Base-by-base conservation (phyloP, 345 rosid species). In the Brassica incana region DNA sequence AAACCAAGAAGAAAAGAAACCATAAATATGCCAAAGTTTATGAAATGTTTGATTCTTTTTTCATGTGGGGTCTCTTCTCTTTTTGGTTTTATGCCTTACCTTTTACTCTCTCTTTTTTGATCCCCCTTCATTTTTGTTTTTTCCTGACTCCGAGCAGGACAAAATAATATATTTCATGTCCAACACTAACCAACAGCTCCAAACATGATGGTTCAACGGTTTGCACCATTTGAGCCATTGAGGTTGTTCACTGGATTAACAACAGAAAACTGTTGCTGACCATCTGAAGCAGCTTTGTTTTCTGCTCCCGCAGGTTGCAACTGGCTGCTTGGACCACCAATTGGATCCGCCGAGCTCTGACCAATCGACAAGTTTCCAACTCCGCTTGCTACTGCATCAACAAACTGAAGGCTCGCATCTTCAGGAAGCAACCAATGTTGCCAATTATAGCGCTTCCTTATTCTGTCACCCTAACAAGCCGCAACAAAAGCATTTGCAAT, bases 381-480 rank as follows among this genome's bases (percentile, higher is more conserved):
- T 76, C 54, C 73, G 56, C 33, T 71, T 35, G 73, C 77, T 45
- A 76, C 8, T 20, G 73, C 62, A 58, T 40, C 76, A 40, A 3
- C 77, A 65, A 69, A 15, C 16, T 32, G 77, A 3, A 69, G 64
- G 35, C 16, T 54, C 16, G 79, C 35, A 61, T 25, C 66, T 36
- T 5, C 67, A 48, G 73, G 80, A 30, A 76, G 48, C 60, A 90
- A 65, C 95, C 94, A 94, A 5, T 69, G 73, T 82, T 67, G 78
- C 98, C 98, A 90, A 48, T 87, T 92, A 40, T 78, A 64, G 30
- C 88, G 86, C 82, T 81, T 90, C 85, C 98, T 89, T 30, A 92
- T 80, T 60, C 82, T 80, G 64, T 94, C 95, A 64, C 93, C 97
- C 98, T 92, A 76, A 29, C 77, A 78, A 25, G 15, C 15, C 67